Percentiles rank a stretch among this genome's conserved stretches.
These are phyloP conservation scores for Calonectria henricotiae DNA, from an alignment of 2,329 filamentous ascomycete genomes.

Conservation along the genomic window DNA sequence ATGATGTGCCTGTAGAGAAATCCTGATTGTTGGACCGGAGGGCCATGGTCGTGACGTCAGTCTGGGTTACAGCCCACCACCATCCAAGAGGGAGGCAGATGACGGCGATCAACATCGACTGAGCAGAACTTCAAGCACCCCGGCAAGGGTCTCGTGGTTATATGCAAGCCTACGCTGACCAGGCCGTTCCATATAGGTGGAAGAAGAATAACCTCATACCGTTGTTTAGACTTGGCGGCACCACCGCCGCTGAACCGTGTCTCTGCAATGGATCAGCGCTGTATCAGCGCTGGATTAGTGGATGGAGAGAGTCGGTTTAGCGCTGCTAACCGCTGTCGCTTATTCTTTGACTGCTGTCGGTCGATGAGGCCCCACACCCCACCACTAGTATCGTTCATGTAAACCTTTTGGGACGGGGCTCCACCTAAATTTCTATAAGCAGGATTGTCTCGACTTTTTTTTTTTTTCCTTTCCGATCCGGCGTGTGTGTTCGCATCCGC, in stretches of 20 bases:
- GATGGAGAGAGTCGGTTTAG: constrained; percentile 12
- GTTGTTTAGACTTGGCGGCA: not conserved
- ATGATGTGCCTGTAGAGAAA: constrained; percentile 48
- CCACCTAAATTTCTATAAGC: constrained; percentile 51
- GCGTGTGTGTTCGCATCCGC: constrained; percentile 16
- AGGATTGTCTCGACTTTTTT: constrained; percentile 42
- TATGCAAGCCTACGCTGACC: not conserved
- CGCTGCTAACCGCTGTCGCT: constrained; percentile 27
- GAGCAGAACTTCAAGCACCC: constrained; percentile 33
- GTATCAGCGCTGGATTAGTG: not conserved
- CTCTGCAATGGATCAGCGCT: not conserved
- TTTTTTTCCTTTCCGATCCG: constrained; percentile 44
- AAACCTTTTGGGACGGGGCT: constrained; percentile 34
- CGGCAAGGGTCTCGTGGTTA: constrained; percentile 3
- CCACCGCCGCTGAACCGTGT: not conserved
- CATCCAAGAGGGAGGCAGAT: constrained; percentile 46
- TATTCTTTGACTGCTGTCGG: constrained; percentile 1
- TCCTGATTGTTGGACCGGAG: constrained; percentile 51
- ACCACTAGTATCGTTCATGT: constrained; percentile 37
- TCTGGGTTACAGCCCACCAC: constrained; percentile 32
- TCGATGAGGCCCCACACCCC: constrained; percentile 40
- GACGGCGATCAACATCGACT: constrained; percentile 49
- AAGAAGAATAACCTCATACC: not conserved
- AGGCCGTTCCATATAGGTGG: not conserved
- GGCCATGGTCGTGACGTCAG: constrained; percentile 52